Percentiles rank a stretch among this genome's conserved stretches.
phyloP scores from a whole-genome alignment of 345 rosid genomes.

The Eutrema yunnanense region DNA sequence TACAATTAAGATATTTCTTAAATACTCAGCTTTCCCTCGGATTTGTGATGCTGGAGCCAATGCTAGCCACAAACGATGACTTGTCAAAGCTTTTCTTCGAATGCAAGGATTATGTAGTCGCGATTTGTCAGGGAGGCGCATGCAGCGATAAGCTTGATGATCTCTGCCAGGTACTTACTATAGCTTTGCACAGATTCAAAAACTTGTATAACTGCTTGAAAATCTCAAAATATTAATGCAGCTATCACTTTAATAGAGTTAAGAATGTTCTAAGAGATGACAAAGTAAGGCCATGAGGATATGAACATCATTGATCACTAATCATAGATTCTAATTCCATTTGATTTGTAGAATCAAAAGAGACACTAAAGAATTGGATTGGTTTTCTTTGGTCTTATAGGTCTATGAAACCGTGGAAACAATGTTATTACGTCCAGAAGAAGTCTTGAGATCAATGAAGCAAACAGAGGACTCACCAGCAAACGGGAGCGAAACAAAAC shows the following conservation, averaged over 20 bases:
- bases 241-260: not conserved
- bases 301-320: not conserved
- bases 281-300: not conserved
- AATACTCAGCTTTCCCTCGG: slow-evolving; percentile 64
- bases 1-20: slow-evolving; percentile 12
- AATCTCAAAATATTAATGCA: not conserved
- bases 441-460: slow-evolving; percentile 50
- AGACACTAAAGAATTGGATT: not conserved
- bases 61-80: slow-evolving; percentile 42
- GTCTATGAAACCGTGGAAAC: slow-evolving; percentile 86
- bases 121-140: slow-evolving; percentile 54
- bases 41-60: slow-evolving; percentile 56
- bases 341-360: not conserved
- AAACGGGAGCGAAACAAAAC: slow-evolving; percentile 41
- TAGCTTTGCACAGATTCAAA: not conserved
- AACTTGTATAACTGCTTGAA: not conserved
- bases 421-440: slow-evolving; percentile 66
- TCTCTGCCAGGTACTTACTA: slow-evolving; percentile 63
- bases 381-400: slow-evolving; percentile 27
- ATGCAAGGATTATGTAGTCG: slow-evolving; percentile 74
- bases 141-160: slow-evolving; percentile 70
- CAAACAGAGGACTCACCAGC: slow-evolving; percentile 37
- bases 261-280: not conserved
- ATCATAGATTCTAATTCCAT: not conserved
- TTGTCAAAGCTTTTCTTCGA: slow-evolving; percentile 68